A percentile compares a stretch with the other conserved stretches of the same genome.
phyloP scores from a whole-genome alignment of 108 stramenopile genomes.

The Fragilariopsis cylindrus region DNA sequence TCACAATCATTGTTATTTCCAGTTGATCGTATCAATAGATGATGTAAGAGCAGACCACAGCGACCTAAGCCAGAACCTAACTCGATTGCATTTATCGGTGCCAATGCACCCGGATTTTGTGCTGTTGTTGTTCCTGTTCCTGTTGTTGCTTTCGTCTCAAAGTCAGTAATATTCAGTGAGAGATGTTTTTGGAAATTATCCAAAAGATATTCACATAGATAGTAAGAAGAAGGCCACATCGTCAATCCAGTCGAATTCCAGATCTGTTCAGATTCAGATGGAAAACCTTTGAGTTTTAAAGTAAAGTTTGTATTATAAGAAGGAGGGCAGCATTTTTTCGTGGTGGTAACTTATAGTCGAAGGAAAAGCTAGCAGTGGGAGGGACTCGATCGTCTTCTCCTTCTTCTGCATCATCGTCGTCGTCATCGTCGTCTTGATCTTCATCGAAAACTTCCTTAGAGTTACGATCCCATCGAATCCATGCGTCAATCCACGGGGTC shows the following conservation, averaged over 20 bases:
- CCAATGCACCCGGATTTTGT: background rate
- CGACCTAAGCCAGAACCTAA: conserved; percentile 74
- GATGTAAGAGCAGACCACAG: conserved; percentile 59
- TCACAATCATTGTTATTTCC: background rate
- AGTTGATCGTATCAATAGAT: background rate
- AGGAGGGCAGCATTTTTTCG: background rate
- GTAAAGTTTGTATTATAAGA: conserved; percentile 17
- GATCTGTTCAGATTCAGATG: conserved; percentile 56
- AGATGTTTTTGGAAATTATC: conserved; percentile 19
- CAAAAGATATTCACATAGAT: conserved; percentile 60
- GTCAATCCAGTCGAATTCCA: conserved; percentile 76
- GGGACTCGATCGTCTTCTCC: conserved; percentile 29
- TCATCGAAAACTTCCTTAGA: conserved; percentile 28
- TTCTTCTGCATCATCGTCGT: conserved; percentile 19
- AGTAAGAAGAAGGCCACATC: conserved; percentile 60
- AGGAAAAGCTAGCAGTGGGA: conserved; percentile 27
- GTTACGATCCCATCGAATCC: conserved; percentile 52
- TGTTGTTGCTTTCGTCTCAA: background rate
- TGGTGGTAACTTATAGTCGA: conserved; percentile 2
- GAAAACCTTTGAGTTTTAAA: conserved; percentile 46
- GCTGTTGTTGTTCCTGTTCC: background rate
- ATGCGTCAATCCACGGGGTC: conserved; percentile 56
- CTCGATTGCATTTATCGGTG: conserved; percentile 38
- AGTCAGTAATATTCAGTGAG: background rate
- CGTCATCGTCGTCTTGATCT: conserved; percentile 24